Conservation (phyloP, 768 basidiomycete genomes). For the Zangia roseola region DNA sequence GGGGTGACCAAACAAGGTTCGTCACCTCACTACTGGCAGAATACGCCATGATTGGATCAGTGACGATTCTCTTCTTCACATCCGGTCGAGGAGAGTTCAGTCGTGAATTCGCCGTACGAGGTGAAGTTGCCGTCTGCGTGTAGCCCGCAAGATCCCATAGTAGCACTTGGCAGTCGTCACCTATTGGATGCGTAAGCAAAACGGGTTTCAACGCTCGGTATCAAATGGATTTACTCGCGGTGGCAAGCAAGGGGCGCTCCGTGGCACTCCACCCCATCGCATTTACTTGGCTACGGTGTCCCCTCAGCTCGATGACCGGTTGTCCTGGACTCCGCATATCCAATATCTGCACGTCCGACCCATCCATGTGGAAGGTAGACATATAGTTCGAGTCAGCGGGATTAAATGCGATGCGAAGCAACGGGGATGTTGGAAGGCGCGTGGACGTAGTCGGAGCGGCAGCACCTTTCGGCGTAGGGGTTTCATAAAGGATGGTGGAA, state of each 20-base stretch:
- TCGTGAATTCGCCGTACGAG: slow-evolving; percentile 65
- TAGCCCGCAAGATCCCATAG: slow-evolving; percentile 84
- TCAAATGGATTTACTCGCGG: slow-evolving; percentile 62
- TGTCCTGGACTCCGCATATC: slow-evolving; percentile 97
- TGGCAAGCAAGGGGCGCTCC: slow-evolving; percentile 81
- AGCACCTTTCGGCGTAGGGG: slow-evolving; percentile 73
- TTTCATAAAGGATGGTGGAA: slow-evolving; percentile 97
- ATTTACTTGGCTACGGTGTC: slow-evolving; percentile 79
- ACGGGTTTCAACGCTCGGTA: background rate
- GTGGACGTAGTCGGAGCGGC: slow-evolving; percentile 57
- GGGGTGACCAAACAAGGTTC: slow-evolving; percentile 87
- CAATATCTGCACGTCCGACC: slow-evolving; percentile 83
- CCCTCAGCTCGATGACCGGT: slow-evolving; percentile 89
- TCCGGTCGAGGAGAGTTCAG: slow-evolving; percentile 81
- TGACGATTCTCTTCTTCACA: slow-evolving; percentile 69
- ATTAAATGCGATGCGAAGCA: slow-evolving; percentile 88
- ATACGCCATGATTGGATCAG: slow-evolving; percentile 83
- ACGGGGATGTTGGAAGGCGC: slow-evolving; percentile 74
- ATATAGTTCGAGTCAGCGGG: slow-evolving; percentile 92
- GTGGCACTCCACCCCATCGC: slow-evolving; percentile 89
- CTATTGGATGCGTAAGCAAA: slow-evolving; percentile 38
- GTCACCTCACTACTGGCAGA: slow-evolving; percentile 76
- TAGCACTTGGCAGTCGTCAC: slow-evolving; percentile 91
- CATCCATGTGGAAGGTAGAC: slow-evolving; percentile 96
- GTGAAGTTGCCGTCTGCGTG: slow-evolving; percentile 62